Evolutionary conservation across 805 yeast species (phyloP), one percentile per base, ranked within the genome.

Genomic region (Candida easanensis): DNA sequence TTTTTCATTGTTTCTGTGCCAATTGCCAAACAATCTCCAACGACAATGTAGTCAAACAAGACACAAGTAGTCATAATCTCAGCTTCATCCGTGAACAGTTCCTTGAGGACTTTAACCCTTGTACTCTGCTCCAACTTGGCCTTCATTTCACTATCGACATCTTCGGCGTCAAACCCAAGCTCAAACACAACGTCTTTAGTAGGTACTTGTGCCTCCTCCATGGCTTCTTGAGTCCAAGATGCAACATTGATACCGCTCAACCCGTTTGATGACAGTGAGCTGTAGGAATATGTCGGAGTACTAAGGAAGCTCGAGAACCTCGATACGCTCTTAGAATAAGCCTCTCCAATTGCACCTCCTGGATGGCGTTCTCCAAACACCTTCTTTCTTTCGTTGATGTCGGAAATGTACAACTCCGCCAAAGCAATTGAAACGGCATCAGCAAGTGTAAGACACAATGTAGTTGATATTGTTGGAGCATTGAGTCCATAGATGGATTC

Each of bases 391-490:
- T 70, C 66, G 28, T 65, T 61, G 23, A 70, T 62, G 55, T 87
- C 88, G 8, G 67, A 66, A 42, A 80, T 79, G 41, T 82, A 73
- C 56, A 82, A 59, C 57, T 88, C 93, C 38, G 82, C 75, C 19
- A 89, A 64, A 0, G 95, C 84, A 38, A 89, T 73, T 30, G 85
- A 76, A 14, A 84, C 76, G 1, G 95, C 86, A 58, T 89, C 96
- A 9, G 93, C 83, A 33, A 88, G 65, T 0, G 86, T 80, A 38
- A 88, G 65, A 46, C 89, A 76, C 21, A 89, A 67, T 0, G 95
- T 84, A 2, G 95, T 83, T 5, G 95, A 80, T 4, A 88, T 77
- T 0, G 96, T 88, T 1, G 97, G 97, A 0, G 96, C 96, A 8
- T 89, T 84, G 22, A 88, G 61, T 0, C 96, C 96, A 54, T 84